Evolutionary conservation across 495 filamentous ascomycete species (phyloP).

Genomic region (Pseudoneurospora amorphoporcata): DNA sequence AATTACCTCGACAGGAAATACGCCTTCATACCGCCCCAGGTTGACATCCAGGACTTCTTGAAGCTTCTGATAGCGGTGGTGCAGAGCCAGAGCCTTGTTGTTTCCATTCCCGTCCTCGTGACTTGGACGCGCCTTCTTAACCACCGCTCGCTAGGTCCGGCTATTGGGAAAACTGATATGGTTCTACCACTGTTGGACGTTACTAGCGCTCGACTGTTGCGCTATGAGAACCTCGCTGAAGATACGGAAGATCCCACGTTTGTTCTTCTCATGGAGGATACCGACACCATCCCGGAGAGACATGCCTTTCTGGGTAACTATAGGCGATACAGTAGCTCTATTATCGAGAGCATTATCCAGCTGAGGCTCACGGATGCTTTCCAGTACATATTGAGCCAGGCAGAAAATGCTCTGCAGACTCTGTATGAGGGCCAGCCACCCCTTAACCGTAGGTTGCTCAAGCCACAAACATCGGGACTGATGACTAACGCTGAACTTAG

Average conservation of each 20-base stretch:
- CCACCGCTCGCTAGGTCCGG: constrained; percentile 53
- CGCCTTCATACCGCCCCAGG: constrained; percentile 39
- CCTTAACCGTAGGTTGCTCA: constrained; percentile 50
- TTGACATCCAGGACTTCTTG: constrained; percentile 66
- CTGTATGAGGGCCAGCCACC: constrained; percentile 61
- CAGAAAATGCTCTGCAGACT: constrained; percentile 60
- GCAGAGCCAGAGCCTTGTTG: constrained; percentile 75
- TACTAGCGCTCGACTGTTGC: constrained; percentile 64
- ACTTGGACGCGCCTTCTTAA: constrained; percentile 74
- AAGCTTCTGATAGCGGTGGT: constrained; percentile 68
- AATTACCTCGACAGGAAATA: constrained; percentile 72
- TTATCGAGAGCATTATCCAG: constrained; percentile 75
- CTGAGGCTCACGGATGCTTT: constrained; percentile 76
- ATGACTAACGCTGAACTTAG: constrained; percentile 33
- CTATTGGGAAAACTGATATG: constrained; percentile 52
- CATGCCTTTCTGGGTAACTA: constrained; percentile 99
- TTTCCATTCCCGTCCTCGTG: constrained; percentile 88
- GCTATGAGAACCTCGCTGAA: constrained; percentile 75
- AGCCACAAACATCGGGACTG: background rate
- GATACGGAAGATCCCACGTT: constrained; percentile 71
- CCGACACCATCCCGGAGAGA: constrained; percentile 86
- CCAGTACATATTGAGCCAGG: constrained; percentile 67
- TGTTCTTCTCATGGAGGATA: constrained; percentile 78
- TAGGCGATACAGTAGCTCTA: constrained; percentile 71
- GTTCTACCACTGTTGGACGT: constrained; percentile 68